Base-by-base conservation (phyloP, 1,284 basidiomycete species). In the Exobasidium cylindrosporum region DNA sequence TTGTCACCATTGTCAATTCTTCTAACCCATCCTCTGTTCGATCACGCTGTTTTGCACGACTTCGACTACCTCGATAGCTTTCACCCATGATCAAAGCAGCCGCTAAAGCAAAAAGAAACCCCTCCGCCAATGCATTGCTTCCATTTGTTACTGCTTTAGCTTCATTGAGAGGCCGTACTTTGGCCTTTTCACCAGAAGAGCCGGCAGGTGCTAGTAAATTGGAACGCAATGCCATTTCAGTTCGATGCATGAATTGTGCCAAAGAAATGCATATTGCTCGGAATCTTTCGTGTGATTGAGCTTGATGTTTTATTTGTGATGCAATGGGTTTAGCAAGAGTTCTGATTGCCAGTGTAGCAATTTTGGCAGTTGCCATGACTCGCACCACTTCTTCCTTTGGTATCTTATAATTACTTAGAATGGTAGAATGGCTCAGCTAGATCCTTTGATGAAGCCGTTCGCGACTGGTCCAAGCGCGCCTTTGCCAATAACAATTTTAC, bases 261-360 rank as follows among this genome's bases (percentile, higher is more conserved):
- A 78, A 61, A 0, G 62, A 62, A 24, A 79, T 75, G 66, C 75
- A 78, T 32, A 78, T 62, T 57, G 68, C 68, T 11, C 68, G 65
- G 53, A 79, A 79, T 11, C 66, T 57, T 40, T 78, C 70, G 62
- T 79, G 74, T 47, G 74, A 65, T 1, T 66, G 70, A 1, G 77
- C 77, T 58, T 77, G 76, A 11, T 61, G 62, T 60, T 78, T 78
- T 47, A 79, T 60, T 49, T 73, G 69, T 0, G 70, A 74, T 6
- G 77, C 77, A n/a, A 79, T 78, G 35, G 77, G 77, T 55, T 79
- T 79, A 44, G 76, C 74, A 0, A 78, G 64, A 43, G 77, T 79
- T 3, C 74, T 64, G 14, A 79, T 76, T 23, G 67, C 69, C 30
- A 79, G 56, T 14, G 73, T 72, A 4, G 66, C 73, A 32, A 79